Percentiles rank a stretch among this genome's conserved stretches.
Evolutionary conservation across 495 filamentous ascomycete species (phyloP).

Genomic region (Penicillium parvum): DNA sequence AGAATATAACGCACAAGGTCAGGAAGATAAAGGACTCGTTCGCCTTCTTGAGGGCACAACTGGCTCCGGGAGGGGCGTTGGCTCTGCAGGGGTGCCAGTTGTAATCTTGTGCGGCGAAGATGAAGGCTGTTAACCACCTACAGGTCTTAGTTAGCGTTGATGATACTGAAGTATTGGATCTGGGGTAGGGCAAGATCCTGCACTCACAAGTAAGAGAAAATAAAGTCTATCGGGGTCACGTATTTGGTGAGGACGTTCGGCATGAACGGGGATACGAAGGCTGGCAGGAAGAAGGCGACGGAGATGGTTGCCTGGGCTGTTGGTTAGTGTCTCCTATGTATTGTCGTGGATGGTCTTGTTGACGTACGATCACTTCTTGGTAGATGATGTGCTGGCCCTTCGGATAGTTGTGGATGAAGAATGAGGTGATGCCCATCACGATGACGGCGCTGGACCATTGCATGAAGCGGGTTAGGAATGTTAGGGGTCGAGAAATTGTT

Average conservation of each 20-base stretch:
- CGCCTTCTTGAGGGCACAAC: constrained; percentile 21
- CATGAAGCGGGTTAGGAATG: neutral
- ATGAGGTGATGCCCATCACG: constrained; percentile 45
- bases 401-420: constrained; percentile 30
- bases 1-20: constrained; percentile 38
- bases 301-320: constrained; percentile 36
- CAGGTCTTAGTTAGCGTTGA: neutral
- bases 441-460: constrained; percentile 45
- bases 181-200: neutral
- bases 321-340: neutral
- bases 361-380: constrained; percentile 41
- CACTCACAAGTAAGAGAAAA: constrained; percentile 44
- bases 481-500: neutral
- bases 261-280: constrained; percentile 35
- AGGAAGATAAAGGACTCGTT: constrained; percentile 47
- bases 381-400: constrained; percentile 34
- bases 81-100: constrained; percentile 23
- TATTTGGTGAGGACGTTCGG: constrained; percentile 20
- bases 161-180: neutral
- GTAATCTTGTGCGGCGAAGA: constrained; percentile 41
- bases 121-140: constrained; percentile 44
- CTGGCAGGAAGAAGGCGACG: constrained; percentile 38
- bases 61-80: constrained; percentile 1
- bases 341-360: neutral
- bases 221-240: constrained; percentile 39